These are phyloP conservation scores for Yamagishiella unicocca DNA, from an alignment of 139 green algal species.

Conservation along the genomic window DNA sequence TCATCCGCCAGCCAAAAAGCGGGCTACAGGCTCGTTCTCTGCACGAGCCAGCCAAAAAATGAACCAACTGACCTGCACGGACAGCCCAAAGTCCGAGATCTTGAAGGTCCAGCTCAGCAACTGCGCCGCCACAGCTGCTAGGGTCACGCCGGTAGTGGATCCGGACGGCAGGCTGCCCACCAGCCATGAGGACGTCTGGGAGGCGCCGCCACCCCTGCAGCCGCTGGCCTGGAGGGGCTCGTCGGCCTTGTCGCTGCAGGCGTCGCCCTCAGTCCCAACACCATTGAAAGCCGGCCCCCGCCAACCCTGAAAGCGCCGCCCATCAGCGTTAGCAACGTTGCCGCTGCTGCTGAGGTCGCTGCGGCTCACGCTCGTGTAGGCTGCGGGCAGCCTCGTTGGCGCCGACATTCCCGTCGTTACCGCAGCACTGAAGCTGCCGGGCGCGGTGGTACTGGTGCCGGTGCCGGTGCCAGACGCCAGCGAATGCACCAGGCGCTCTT, in stretches of 20 bases:
- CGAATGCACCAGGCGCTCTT: no score
- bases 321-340: no score
- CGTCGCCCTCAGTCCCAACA: neutral
- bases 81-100: slow-evolving; percentile 9
- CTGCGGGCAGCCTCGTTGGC: no score
- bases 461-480: no score
- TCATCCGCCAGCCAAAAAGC: neutral
- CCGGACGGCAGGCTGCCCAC: neutral
- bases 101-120: neutral
- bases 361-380: no score
- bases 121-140: neutral
- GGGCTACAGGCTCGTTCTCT: neutral
- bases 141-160: neutral
- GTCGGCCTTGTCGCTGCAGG: neutral
- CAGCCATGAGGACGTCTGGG: no score
- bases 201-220: no score
- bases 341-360: no score
- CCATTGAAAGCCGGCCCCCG: neutral
- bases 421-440: no score
- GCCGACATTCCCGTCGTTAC: no score
- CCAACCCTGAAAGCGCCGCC: no score
- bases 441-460: no score
- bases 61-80: neutral
- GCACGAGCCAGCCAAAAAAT: neutral
- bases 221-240: neutral